Evolutionary conservation across 345 rosid genomes (phyloP).

Genomic region (Sisymbrium altissimum): DNA sequence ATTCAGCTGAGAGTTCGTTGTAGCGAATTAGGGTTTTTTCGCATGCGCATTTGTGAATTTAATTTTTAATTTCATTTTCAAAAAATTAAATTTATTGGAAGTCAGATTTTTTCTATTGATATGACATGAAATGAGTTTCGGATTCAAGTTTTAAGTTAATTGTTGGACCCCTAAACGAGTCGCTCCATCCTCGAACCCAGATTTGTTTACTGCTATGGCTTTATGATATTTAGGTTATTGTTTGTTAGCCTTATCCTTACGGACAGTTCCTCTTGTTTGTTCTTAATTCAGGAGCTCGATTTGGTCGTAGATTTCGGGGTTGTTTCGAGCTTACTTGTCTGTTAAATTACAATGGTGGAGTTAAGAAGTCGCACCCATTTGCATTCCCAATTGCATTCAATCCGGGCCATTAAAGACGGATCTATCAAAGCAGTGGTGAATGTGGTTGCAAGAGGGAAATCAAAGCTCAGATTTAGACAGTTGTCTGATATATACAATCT

Average conservation of each 20-base stretch:
- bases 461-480: slow-evolving; percentile 45
- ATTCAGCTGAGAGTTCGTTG: background rate
- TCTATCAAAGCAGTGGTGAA: slow-evolving; percentile 34
- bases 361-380: slow-evolving; percentile 44
- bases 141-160: no score
- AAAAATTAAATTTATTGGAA: background rate
- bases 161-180: background rate
- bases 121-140: background rate
- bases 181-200: background rate
- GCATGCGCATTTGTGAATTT: background rate
- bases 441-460: slow-evolving; percentile 36
- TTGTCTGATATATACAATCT: slow-evolving; percentile 43
- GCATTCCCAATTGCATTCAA: slow-evolving; percentile 37
- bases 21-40: slow-evolving; percentile 22
- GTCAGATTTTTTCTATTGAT: background rate
- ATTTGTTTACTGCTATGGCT: background rate
- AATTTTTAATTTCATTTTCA: background rate
- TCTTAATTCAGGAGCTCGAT: background rate
- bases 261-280: background rate
- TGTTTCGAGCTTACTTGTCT: background rate
- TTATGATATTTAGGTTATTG: no score
- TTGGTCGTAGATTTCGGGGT: background rate
- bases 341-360: slow-evolving; percentile 42
- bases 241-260: background rate
- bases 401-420: slow-evolving; percentile 45